Evolutionary conservation across 768 basidiomycete genomes (phyloP), one percentile per base, ranked within the genome.

Genomic region (Tricholoma flavovirens): DNA sequence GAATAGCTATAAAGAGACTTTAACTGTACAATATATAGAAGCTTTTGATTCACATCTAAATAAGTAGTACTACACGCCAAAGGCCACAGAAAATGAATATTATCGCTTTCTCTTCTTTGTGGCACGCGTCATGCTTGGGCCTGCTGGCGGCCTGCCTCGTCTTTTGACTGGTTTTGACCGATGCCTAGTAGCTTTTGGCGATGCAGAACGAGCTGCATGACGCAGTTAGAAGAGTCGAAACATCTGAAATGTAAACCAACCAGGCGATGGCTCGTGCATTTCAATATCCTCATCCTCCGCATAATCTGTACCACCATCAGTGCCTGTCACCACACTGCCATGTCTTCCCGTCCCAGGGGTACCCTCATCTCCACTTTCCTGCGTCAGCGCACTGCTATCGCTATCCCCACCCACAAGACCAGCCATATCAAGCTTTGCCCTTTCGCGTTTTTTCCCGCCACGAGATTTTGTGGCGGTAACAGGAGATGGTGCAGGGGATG

Each of bases 321-420:
- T 88, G 26, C 81, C 87, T 2, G 88, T 89, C 15, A 83, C 76
- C 30, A 83, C 77, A 59, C 87, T 89, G 32, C 82, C 85, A 15
- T 50, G 59, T 63, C 81, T 74, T 0, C 84, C 83, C 8, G 84
- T 86, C 22, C 79, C 83, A 15, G 69, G 74, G 5, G 70, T 72
- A 46, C 76, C 81, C 64, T 92, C 90, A 55, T 91, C 90, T 6
- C 83, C 88, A 58, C 88, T 90, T 68, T 91, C 88, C 66, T 88
- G 84, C 3, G 89, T 92, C 63, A 92, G 67, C 24, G 87, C 90
- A 60, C 90, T 91, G 63, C 87, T 89, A 60, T 91, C 90, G 64
- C 90, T 91, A 64, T 92, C 88, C 1, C 89, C 89, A 12, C 82
- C 83, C 2, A 90, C 81, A n/a, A 90, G 69, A 0, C 88, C 88